Conservation (phyloP, 176 grass and related monocot genomes). For the Saccharum officinarum region DNA sequence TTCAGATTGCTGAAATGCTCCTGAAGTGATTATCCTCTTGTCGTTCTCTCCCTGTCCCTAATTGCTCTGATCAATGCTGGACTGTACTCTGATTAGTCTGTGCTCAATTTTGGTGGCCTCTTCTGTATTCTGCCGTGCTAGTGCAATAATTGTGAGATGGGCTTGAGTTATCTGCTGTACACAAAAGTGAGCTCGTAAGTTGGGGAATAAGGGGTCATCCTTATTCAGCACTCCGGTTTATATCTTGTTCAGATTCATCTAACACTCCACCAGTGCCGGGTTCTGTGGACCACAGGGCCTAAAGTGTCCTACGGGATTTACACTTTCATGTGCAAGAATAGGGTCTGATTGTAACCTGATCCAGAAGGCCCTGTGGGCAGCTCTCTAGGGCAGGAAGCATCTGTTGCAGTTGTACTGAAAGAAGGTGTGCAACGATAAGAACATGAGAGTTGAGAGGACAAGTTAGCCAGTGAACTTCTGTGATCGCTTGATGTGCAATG, state of each 20-base stretch:
- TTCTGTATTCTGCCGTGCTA: slow-evolving; percentile 26
- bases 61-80: not conserved
- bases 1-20: slow-evolving; percentile 94
- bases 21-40: slow-evolving; percentile 46
- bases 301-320: not conserved
- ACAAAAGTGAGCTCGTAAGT: not conserved
- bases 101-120: slow-evolving; percentile 32
- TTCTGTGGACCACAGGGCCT: slow-evolving; percentile 1
- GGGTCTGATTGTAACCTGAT: slow-evolving; percentile 14
- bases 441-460: not conserved
- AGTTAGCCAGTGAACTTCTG: not conserved
- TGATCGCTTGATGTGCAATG: not conserved
- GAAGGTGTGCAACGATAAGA: not conserved
- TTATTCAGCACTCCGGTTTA: not conserved
- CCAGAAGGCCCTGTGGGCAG: not conserved
- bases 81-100: slow-evolving; percentile 10
- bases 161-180: slow-evolving; percentile 24
- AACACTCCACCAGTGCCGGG: not conserved
- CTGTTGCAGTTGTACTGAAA: not conserved
- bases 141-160: slow-evolving; percentile 5
- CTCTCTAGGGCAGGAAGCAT: not conserved
- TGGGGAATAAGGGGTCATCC: not conserved
- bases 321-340: not conserved
- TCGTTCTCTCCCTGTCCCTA: not conserved
- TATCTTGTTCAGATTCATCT: not conserved